phyloP scores from a whole-genome alignment of 2,329 filamentous ascomycete species.

The Pseudogymnoascus sp. region DNA sequence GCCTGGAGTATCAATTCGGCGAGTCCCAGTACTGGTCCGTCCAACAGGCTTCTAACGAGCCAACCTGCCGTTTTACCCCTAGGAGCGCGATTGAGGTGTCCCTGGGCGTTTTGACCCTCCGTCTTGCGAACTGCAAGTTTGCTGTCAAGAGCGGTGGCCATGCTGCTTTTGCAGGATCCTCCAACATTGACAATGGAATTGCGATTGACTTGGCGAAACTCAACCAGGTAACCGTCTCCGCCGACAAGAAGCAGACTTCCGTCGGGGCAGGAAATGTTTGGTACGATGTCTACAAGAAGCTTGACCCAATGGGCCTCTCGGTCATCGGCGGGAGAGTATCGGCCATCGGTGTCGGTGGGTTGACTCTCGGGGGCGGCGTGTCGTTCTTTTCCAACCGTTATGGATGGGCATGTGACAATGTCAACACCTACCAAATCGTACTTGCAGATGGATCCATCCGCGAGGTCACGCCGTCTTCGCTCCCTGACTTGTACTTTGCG shows the following conservation, averaged over 20 bases:
- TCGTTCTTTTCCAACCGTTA: conserved; percentile 19
- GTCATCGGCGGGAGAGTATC: conserved; percentile 34
- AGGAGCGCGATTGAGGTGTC: conserved; percentile 1
- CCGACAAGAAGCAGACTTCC: conserved; percentile 24
- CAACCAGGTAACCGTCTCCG: conserved; percentile 22
- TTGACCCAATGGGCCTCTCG: conserved; percentile 28
- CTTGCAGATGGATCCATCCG: conserved; percentile 27
- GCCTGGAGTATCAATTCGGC: conserved; percentile 14
- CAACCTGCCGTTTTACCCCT: conserved; percentile 18
- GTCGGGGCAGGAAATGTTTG: conserved; percentile 34
- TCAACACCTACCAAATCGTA: conserved; percentile 23
- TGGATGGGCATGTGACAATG: conserved; percentile 21
- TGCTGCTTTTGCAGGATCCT: conserved; percentile 34
- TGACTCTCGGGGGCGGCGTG: conserved; percentile 19
- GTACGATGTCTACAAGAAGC: conserved; percentile 32
- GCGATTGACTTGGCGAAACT: conserved; percentile 40
- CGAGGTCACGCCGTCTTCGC: conserved; percentile 22
- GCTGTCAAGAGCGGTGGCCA: conserved; percentile 23
- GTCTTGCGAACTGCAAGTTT: conserved; percentile 18
- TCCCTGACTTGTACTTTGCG: conserved; percentile 43
- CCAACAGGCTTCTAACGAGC: conserved; percentile 16
- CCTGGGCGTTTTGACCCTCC: conserved; percentile 10
- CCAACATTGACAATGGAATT: conserved; percentile 43
- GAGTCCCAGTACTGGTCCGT: conserved; percentile 18
- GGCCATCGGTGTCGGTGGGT: conserved; percentile 19